These are phyloP conservation scores for Coemansia sp. DNA, from an alignment of 371 early-diverging fungal genomes.

Conservation along the genomic window DNA sequence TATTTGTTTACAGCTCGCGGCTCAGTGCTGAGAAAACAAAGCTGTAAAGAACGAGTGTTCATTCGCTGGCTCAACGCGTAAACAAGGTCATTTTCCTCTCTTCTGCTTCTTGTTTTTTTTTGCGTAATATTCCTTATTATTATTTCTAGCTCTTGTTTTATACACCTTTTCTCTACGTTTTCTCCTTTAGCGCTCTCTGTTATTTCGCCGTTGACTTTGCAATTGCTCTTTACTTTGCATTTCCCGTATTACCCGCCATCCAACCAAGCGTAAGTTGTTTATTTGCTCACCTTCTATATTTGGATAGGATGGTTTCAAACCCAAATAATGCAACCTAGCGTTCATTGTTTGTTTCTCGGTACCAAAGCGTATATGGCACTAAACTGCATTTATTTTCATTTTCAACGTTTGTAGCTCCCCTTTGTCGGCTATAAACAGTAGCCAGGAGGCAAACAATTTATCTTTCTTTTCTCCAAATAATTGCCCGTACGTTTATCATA, in stretches of 20 bases:
- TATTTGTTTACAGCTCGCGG: background rate
- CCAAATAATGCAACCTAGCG: background rate
- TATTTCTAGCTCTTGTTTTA: background rate
- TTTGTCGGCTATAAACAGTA: background rate
- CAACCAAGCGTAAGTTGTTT: background rate
- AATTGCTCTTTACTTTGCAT: background rate
- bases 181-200: background rate
- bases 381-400: background rate
- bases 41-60: background rate
- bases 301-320: background rate
- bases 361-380: background rate
- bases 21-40: background rate
- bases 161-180: background rate
- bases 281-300: conserved; percentile 1
- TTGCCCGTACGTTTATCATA: background rate
- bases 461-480: background rate
- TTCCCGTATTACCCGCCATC: background rate
- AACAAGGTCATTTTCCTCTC: background rate
- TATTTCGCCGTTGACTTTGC: background rate
- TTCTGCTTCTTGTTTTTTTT: background rate
- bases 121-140: background rate
- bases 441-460: too few relatives aligned
- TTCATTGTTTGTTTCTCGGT: background rate
- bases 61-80: background rate
- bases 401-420: too few relatives aligned